phyloP scores from a whole-genome alignment of 306 rosid genomes.

The Lathyrus aphaca region DNA sequence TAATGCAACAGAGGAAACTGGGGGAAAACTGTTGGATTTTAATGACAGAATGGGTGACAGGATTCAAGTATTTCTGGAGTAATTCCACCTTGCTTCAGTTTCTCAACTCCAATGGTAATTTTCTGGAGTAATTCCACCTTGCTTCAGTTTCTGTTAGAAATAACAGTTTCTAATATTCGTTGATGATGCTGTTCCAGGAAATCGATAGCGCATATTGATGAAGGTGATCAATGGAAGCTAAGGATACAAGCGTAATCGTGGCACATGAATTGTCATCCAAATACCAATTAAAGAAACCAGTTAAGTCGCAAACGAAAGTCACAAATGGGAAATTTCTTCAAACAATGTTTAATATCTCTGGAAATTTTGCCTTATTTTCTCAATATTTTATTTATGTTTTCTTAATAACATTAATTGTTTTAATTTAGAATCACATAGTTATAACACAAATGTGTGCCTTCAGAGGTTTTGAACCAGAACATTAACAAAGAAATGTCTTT shows the following conservation, averaged over 20 bases:
- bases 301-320: neutral
- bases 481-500: too few relatives aligned
- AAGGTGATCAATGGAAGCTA: slow-evolving; percentile 18
- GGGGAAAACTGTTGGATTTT: slow-evolving; percentile 85
- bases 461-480: too few relatives aligned
- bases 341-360: slow-evolving; percentile 5
- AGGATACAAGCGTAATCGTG: slow-evolving; percentile 6
- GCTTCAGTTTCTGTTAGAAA: too few relatives aligned
- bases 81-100: slow-evolving; percentile 35
- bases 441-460: too few relatives aligned
- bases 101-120: slow-evolving; percentile 40
- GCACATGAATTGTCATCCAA: slow-evolving; percentile 21
- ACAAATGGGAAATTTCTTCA: slow-evolving; percentile 7
- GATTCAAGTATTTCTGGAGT: slow-evolving; percentile 86
- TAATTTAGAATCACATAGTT: too few relatives aligned
- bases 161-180: neutral
- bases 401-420: too few relatives aligned
- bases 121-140: neutral
- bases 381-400: neutral
- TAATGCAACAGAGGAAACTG: slow-evolving; percentile 75
- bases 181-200: slow-evolving; percentile 34
- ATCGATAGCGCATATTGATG: slow-evolving; percentile 1
- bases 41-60: slow-evolving; percentile 83
- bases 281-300: slow-evolving; percentile 2
- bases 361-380: neutral